These are phyloP conservation scores for Tylopilus sp. DNA, from an alignment of 1,284 basidiomycete genomes.

Conservation along the genomic window DNA sequence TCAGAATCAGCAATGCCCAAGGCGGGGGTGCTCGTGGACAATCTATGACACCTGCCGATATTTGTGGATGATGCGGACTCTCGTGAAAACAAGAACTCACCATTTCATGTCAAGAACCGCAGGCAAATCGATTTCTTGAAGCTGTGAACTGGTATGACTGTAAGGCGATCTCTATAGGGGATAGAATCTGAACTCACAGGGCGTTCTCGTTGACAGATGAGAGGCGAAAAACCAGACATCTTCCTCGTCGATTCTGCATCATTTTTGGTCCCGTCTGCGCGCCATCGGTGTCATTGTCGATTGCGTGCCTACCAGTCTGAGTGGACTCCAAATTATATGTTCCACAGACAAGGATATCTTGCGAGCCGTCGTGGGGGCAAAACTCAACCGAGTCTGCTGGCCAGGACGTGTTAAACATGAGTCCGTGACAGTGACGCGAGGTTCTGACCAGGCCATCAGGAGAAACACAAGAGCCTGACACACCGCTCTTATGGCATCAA, in stretches of 20 bases:
- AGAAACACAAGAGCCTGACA: slow-evolving; percentile 5
- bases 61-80: slow-evolving; percentile 1
- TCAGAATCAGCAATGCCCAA: slow-evolving; percentile 81
- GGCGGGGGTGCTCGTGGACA: slow-evolving; percentile 39
- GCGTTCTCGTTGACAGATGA: slow-evolving; percentile 1
- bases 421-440: too few relatives aligned
- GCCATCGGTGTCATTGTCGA: neutral
- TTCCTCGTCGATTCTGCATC: slow-evolving; percentile 48
- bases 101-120: slow-evolving; percentile 94
- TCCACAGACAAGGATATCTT: slow-evolving; percentile 76
- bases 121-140: slow-evolving; percentile 69
- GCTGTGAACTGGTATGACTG: slow-evolving; percentile 46
- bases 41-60: slow-evolving; percentile 51
- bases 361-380: slow-evolving; percentile 61
- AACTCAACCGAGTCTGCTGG: slow-evolving; percentile 92
- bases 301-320: neutral
- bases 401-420: slow-evolving; percentile 61
- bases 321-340: slow-evolving; percentile 69
- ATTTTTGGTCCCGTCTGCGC: slow-evolving; percentile 1
- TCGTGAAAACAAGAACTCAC: slow-evolving; percentile 39
- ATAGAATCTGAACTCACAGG: slow-evolving; percentile 11
- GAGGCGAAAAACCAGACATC: slow-evolving; percentile 65
- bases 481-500: slow-evolving; percentile 32
- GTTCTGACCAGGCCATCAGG: too few relatives aligned
- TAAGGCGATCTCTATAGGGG: neutral